These are phyloP conservation scores for Bipolaris gigantea DNA, from an alignment of 2,329 filamentous ascomycete species.

Conservation along the genomic window DNA sequence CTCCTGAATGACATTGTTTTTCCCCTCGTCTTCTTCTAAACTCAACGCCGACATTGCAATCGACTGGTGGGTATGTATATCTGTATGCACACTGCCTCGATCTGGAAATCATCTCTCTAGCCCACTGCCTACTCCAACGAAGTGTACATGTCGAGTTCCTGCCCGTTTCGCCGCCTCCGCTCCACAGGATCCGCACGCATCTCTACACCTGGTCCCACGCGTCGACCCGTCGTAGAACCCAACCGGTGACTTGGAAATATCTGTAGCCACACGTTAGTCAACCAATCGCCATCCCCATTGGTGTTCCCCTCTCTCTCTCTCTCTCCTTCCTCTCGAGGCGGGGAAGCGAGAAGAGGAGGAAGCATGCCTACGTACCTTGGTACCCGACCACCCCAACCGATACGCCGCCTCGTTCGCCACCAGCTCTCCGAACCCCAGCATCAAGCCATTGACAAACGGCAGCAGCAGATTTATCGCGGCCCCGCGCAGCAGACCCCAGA, in stretches of 20 bases:
- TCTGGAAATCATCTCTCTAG: background rate
- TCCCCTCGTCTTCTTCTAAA: no score
- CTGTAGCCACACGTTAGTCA: conserved; percentile 40
- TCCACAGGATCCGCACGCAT: conserved; percentile 67
- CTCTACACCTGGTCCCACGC: conserved; percentile 82
- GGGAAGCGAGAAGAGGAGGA: background rate
- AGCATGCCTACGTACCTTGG: conserved; percentile 70
- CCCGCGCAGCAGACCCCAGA: conserved; percentile 83
- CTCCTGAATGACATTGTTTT: background rate
- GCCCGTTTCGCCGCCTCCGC: conserved; percentile 54
- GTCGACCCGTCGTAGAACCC: conserved; percentile 43
- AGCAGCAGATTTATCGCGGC: conserved; percentile 94
- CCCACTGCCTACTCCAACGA: conserved; percentile 61
- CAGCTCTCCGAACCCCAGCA: conserved; percentile 95
- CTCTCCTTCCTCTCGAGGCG: no score
- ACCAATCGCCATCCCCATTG: no score
- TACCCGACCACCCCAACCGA: conserved; percentile 87
- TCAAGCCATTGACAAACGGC: conserved; percentile 96
- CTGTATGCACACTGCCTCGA: background rate
- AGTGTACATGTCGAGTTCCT: conserved; percentile 66
- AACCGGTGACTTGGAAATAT: conserved; percentile 62
- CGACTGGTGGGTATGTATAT: background rate
- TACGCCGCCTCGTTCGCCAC: conserved; percentile 97
- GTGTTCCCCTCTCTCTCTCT: no score
- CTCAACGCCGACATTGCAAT: background rate